These are phyloP conservation scores for Naganishia onofrii DNA, from an alignment of 768 basidiomycete species.

Conservation along the genomic window DNA sequence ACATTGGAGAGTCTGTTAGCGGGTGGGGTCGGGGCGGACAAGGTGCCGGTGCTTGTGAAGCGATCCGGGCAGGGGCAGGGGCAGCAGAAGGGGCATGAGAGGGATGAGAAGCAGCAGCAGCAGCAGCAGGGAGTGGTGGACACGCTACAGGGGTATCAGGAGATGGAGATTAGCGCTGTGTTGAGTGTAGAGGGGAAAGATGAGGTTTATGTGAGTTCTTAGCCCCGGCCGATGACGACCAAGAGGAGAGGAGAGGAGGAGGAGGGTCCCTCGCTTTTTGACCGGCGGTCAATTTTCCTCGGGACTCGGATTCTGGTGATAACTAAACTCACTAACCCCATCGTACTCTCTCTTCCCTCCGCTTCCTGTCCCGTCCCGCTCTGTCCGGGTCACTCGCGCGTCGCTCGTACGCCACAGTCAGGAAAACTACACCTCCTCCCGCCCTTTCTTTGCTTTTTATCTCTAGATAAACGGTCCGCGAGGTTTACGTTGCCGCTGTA, in stretches of 20 bases:
- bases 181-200: slow-evolving; percentile 80
- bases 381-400: no score
- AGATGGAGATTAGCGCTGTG: slow-evolving; percentile 84
- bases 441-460: slow-evolving; percentile 84
- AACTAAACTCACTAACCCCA: no score
- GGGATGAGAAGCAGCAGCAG: slow-evolving; percentile 32
- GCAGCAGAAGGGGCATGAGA: slow-evolving; percentile 24
- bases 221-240: no score
- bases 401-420: no score
- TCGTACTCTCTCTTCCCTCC: no score
- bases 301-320: no score
- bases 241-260: no score
- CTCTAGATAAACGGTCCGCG: slow-evolving; percentile 87
- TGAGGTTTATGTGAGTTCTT: slow-evolving; percentile 79
- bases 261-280: no score
- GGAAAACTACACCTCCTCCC: slow-evolving; percentile 85
- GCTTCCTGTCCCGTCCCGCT: no score
- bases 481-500: slow-evolving; percentile 86
- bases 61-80: slow-evolving; percentile 29
- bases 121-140: background rate
- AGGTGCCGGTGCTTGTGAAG: slow-evolving; percentile 36
- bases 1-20: slow-evolving; percentile 47
- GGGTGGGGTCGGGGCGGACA: slow-evolving; percentile 2
- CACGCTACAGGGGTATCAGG: slow-evolving; percentile 41
- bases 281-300: no score